These are phyloP conservation scores for Phytopythium kandeliae DNA, from an alignment of 352 stramenopile species.

Conservation along the genomic window DNA sequence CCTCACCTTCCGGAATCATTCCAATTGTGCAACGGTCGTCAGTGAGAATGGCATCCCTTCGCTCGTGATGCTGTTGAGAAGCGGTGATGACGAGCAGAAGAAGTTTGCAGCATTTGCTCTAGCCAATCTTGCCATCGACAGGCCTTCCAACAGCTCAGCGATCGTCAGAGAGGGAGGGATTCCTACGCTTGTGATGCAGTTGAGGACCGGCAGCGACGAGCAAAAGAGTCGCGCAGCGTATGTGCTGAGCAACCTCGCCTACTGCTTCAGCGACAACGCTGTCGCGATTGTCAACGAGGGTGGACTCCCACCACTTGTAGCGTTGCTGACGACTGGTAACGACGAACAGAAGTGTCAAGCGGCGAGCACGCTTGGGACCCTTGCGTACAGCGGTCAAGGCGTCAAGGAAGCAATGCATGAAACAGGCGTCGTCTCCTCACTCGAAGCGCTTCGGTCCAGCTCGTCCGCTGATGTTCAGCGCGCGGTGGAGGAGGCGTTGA, in stretches of 20 bases:
- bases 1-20: background rate
- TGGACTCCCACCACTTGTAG: no score
- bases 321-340: no score
- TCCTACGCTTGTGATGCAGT: background rate
- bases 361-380: no score
- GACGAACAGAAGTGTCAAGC: no score
- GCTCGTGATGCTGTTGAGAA: background rate
- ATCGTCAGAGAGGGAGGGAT: background rate
- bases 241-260: background rate
- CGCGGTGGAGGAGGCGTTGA: no score
- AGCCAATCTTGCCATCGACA: background rate
- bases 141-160: background rate
- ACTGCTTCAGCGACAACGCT: background rate
- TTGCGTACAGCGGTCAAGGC: no score
- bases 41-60: background rate
- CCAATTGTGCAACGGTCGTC: background rate
- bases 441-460: no score
- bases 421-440: no score
- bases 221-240: background rate
- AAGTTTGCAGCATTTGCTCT: background rate
- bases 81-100: background rate
- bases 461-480: no score
- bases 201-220: background rate
- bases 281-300: background rate
- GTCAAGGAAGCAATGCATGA: no score